Base-by-base conservation (phyloP, 495 filamentous ascomycete species). In the Margaritispora aquatica region DNA sequence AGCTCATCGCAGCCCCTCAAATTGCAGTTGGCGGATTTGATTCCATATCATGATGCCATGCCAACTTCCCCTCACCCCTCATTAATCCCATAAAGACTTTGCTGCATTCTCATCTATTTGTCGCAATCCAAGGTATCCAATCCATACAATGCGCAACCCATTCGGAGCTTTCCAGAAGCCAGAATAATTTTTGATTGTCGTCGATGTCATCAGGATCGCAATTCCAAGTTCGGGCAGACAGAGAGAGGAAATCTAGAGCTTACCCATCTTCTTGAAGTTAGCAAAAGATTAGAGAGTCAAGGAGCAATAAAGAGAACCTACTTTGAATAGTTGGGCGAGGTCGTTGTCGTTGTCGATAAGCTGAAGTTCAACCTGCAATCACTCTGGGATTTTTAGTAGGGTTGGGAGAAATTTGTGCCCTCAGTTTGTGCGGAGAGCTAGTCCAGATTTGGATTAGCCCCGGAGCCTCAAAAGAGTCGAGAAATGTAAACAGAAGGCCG, bases 341-440 rank as follows among this genome's bases (percentile, higher is more conserved):
- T 74, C 76, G 74, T 75, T 71, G 76, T 80, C 73, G 73, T 75
- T 70, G 75, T 50, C 47, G 47, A 5, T 23, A 50, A 50, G 24
- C 24, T 53, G 54, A 53, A 67, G 66, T 68, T 70, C 61, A 64
- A 65, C 67, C 67, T 68, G 65, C 66, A 67, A 66, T 66, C 65
- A 76, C 70, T n/a, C 63, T 55, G 31, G 54, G 20, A 41, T 44
- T 62, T 62, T 50, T 54, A 53, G 54, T 59, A 70, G 74, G 71
- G 73, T 74, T 78, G 70, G 75, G 74, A 73, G 70, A 60, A 75
- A 72, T 70, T 68, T 73, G 69, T 71, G 70, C 74, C 77, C 78
- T 75, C 20, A 41, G 59, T 41, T 63, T 54, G 31, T 48, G 3
- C 34, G 26, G n/a, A 1, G 22, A 60, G 59, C 36, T 63, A 63